Conservation (phyloP, 768 basidiomycete genomes). For the Lactarius psammicola region DNA sequence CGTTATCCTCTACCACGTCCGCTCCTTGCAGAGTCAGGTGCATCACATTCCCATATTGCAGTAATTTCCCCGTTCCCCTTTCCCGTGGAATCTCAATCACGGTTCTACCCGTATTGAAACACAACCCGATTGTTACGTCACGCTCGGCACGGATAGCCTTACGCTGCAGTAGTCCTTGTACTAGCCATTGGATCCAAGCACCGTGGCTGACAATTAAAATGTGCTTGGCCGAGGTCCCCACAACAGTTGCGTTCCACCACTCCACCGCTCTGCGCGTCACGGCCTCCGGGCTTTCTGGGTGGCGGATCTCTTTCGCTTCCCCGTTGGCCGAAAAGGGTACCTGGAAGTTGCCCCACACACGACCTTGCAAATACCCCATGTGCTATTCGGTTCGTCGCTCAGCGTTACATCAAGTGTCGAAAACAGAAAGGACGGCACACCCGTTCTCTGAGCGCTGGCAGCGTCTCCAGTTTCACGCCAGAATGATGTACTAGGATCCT, state of each 20-base stretch:
- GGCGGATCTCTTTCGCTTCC: constrained; percentile 24
- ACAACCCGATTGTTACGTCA: constrained; percentile 36
- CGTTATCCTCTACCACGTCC: constrained; percentile 47
- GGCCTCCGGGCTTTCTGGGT: constrained; percentile 19
- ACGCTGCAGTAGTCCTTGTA: constrained; percentile 48
- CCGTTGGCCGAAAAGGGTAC: neutral
- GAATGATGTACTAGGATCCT: constrained; percentile 57
- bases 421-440: constrained; percentile 36
- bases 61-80: constrained; percentile 41
- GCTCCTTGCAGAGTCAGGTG: constrained; percentile 51
- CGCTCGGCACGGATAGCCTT: constrained; percentile 40
- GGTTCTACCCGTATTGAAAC: constrained; percentile 57
- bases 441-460: constrained; percentile 59
- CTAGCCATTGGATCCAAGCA: constrained; percentile 57
- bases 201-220: constrained; percentile 68
- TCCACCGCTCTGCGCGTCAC: constrained; percentile 43
- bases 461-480: constrained; percentile 42
- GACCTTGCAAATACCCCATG: constrained; percentile 63
- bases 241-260: constrained; percentile 62
- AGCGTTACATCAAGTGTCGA: neutral
- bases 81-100: constrained; percentile 50
- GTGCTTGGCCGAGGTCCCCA: constrained; percentile 22
- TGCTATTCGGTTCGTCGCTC: constrained; percentile 38
- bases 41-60: constrained; percentile 52
- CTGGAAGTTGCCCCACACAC: constrained; percentile 17